A percentile compares a stretch with the other conserved stretches of the same genome.
These are phyloP conservation scores for Rhizoclosmatium globosum DNA, from an alignment of 192 early-diverging fungal species.

Conservation along the genomic window DNA sequence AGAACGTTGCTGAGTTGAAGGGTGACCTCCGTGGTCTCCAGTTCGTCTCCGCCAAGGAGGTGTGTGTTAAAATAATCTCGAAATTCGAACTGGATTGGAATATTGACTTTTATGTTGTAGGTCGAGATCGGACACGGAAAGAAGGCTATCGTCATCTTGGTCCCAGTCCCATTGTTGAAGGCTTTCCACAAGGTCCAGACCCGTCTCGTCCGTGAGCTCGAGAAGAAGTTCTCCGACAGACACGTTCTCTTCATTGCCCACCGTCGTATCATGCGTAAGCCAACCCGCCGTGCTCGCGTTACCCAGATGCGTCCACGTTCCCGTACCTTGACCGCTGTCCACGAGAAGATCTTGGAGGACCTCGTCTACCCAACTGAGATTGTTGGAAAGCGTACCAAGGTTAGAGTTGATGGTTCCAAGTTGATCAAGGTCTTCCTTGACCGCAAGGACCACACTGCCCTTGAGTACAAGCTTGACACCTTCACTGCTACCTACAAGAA, in stretches of 20 bases:
- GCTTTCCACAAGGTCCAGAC: slow-evolving; percentile 96
- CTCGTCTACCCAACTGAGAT: slow-evolving; percentile 99
- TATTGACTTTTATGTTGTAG: slow-evolving; percentile 45
- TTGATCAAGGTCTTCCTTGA: slow-evolving; percentile 98
- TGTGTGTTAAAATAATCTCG: slow-evolving; percentile 42
- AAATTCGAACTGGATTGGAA: neutral
- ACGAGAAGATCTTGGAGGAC: slow-evolving; percentile 97
- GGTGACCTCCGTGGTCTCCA: slow-evolving; percentile 95
- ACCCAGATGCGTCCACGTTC: slow-evolving; percentile 95
- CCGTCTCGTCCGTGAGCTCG: slow-evolving; percentile 96
- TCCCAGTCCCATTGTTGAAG: slow-evolving; percentile 94
- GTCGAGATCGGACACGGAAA: slow-evolving; percentile 92
- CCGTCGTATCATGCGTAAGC: slow-evolving; percentile 95
- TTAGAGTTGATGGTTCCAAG: slow-evolving; percentile 90
- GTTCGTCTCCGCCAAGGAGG: slow-evolving; percentile 95
- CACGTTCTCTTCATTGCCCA: slow-evolving; percentile 95
- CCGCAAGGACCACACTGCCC: slow-evolving; percentile 95
- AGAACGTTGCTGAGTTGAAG: slow-evolving; percentile 96
- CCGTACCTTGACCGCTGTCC: slow-evolving; percentile 95
- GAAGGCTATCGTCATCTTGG: slow-evolving; percentile 97
- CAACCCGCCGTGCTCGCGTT: slow-evolving; percentile 85
- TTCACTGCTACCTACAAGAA: slow-evolving; percentile 96
- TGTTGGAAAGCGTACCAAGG: slow-evolving; percentile 97
- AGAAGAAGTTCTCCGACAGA: slow-evolving; percentile 99
- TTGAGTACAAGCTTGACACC: slow-evolving; percentile 99